phyloP scores from a whole-genome alignment of 768 basidiomycete species.

The Rubroboletus pulcherrimus region DNA sequence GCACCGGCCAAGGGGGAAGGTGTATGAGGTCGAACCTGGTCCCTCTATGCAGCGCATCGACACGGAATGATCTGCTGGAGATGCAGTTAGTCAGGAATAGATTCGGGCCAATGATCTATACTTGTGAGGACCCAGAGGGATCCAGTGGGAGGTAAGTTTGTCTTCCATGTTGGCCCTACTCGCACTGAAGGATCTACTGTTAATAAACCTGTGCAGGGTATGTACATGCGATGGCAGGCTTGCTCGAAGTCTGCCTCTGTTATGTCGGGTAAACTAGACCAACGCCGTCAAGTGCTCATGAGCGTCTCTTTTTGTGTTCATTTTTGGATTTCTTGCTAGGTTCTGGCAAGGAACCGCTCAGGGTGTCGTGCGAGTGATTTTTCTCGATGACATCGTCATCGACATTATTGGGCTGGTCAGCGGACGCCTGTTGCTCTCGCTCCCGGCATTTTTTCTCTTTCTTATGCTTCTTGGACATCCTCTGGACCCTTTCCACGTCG shows the following conservation, averaged over 20 bases:
- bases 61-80: background rate
- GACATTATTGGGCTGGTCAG: background rate
- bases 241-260: background rate
- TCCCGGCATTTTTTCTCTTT: slow-evolving; percentile 21
- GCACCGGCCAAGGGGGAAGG: background rate
- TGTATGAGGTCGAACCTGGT: background rate
- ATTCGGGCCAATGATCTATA: too few species aligned
- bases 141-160: background rate
- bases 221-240: slow-evolving; percentile 6
- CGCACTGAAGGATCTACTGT: background rate
- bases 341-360: background rate
- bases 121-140: background rate
- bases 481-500: slow-evolving; percentile 16
- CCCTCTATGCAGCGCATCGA: background rate
- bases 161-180: background rate
- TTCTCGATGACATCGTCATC: background rate
- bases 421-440: slow-evolving; percentile 8
- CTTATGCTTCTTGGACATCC: slow-evolving; percentile 24
- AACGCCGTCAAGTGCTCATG: background rate
- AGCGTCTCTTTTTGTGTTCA: background rate
- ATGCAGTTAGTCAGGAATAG: background rate
- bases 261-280: background rate
- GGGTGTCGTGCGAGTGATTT: background rate
- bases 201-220: slow-evolving; percentile 4
- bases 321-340: slow-evolving; percentile 7